These are phyloP conservation scores for Penicillium diatomitis DNA, from an alignment of 495 filamentous ascomycete genomes.

Conservation along the genomic window DNA sequence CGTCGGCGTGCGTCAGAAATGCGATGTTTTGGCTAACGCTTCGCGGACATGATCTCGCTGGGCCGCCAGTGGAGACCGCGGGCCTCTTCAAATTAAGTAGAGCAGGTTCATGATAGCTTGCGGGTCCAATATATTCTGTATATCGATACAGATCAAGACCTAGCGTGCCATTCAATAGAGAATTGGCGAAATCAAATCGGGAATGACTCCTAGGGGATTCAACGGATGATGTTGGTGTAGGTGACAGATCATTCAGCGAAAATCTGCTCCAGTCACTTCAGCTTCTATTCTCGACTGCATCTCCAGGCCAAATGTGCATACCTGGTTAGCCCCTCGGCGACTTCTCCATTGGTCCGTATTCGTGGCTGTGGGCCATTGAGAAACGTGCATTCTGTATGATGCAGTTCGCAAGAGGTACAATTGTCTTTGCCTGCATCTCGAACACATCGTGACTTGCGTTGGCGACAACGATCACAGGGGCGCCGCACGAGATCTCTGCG, in stretches of 20 bases:
- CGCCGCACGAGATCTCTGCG: conserved; percentile 1
- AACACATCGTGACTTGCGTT: conserved; percentile 13
- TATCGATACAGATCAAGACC: conserved; percentile 16
- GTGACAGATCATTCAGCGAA: not conserved
- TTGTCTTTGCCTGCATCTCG: conserved; percentile 8
- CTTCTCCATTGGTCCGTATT: not conserved
- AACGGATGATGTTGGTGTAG: not conserved
- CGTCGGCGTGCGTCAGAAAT: conserved; percentile 11
- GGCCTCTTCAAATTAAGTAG: conserved; percentile 9
- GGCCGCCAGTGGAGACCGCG: not conserved
- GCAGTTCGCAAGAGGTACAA: conserved; percentile 8
- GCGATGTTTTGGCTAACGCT: conserved; percentile 10
- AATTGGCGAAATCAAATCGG: not conserved
- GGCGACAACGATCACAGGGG: conserved; percentile 8
- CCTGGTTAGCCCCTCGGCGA: not conserved
- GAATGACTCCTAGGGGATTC: conserved; percentile 1
- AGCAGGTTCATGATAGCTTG: conserved; percentile 14
- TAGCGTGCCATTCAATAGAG: conserved; percentile 9
- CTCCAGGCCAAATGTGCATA: not conserved
- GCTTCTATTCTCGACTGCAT: too few species aligned
- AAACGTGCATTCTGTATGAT: conserved; percentile 11
- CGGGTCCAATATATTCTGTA: conserved; percentile 15
- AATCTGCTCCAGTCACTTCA: not conserved
- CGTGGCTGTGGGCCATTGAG: conserved; percentile 7
- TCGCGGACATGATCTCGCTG: conserved; percentile 8